Base-by-base conservation (phyloP, 2,329 filamentous ascomycete genomes). In the Neofusicoccum sp. region DNA sequence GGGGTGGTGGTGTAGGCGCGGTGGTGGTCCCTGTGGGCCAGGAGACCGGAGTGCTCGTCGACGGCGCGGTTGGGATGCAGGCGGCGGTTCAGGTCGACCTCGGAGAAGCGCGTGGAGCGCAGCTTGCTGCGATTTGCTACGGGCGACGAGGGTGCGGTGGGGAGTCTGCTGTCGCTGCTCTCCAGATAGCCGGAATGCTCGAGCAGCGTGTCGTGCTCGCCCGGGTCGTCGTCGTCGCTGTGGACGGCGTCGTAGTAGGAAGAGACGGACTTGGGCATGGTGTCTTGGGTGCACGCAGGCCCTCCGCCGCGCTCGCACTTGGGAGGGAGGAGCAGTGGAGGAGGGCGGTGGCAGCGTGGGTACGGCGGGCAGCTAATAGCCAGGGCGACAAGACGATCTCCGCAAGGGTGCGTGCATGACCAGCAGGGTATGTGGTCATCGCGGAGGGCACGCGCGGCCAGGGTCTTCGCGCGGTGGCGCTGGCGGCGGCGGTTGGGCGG, bases 31-130 rank as follows among this genome's bases (percentile, higher is more conserved):
- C 67, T 65, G 61, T 76, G 69, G 3, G 72, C 76, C 3, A 84
- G 76, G 61, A 84, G 67, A 60, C 78, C 76, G 6, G 80, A 78
- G 16, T 73, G 73, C 68, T 84, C 82, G 61, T 79, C 79, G 30
- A 73, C 60, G 68, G 75, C 60, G 65, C 71, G 61, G 64, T 68
- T 58, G 57, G 68, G 49, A 9, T 54, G 34, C 9, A 61, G 38
- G 31, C 45, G 59, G 43, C 48, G 36, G 9, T 41, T 41, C 65
- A 75, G 65, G 64, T 78, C 68, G 60, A 66, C 64, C 62, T 70
- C 71, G 47, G 76, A 75, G 53, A 71, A 48, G 24, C 59, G 59
- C 68, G 58, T 69, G 71, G 64, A 69, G 67, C 38, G 63, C 67
- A 36, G 64, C 34, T 66, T 61, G 20, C 63, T 65, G 48, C 73